Conservation (phyloP, 2,329 filamentous ascomycete genomes). For the Alternaria conjuncta region DNA sequence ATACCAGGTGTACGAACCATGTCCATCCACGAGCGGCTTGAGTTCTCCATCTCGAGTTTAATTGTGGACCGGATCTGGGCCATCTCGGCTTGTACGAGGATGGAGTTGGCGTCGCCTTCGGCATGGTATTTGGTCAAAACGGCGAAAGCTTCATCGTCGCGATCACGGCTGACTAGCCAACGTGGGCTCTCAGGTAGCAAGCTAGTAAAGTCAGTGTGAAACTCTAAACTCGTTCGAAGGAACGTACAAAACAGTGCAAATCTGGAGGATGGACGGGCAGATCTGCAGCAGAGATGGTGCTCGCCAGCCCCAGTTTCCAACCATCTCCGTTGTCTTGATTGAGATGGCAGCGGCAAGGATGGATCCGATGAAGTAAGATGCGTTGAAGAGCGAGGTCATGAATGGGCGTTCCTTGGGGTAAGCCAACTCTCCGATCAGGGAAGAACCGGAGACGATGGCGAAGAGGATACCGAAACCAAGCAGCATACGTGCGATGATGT, state of each 20-base stretch:
- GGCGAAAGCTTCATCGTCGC: conserved; percentile 52
- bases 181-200: conserved; percentile 54
- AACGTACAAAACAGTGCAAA: conserved; percentile 44
- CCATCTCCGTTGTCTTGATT: conserved; percentile 56
- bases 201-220: conserved; percentile 14
- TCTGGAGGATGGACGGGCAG: conserved; percentile 55
- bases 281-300: conserved; percentile 59
- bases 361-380: conserved; percentile 62
- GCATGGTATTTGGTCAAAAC: conserved; percentile 52
- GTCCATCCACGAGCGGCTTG: conserved; percentile 61
- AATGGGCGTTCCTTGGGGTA: conserved; percentile 67
- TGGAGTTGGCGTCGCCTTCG: conserved; percentile 48
- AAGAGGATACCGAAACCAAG: conserved; percentile 69
- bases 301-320: conserved; percentile 56
- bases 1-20: conserved; percentile 57
- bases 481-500: conserved; percentile 64
- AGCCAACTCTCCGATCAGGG: conserved; percentile 65
- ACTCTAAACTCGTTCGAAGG: background rate
- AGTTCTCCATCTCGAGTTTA: conserved; percentile 60
- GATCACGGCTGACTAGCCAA: conserved; percentile 59
- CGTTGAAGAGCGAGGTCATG: conserved; percentile 67
- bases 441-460: conserved; percentile 64
- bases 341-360: conserved; percentile 59
- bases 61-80: conserved; percentile 66
- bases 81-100: conserved; percentile 62